phyloP scores from a whole-genome alignment of 768 basidiomycete genomes.

The Pleurotus tuoliensis region DNA sequence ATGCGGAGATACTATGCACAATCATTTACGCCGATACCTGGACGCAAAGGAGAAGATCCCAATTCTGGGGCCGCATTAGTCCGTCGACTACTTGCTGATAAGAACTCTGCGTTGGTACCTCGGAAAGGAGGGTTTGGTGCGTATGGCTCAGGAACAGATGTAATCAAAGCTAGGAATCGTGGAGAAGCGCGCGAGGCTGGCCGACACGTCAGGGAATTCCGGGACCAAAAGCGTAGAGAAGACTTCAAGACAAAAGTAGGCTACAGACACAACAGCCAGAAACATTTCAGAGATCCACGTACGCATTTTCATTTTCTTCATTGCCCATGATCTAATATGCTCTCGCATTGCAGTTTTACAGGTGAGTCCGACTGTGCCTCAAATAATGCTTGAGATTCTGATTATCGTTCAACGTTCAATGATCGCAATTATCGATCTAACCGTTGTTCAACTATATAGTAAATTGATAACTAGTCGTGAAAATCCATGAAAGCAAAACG shows the following conservation, averaged over 20 bases:
- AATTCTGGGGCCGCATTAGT: slow-evolving; percentile 77
- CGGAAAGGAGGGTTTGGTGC: slow-evolving; percentile 84
- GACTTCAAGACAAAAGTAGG: slow-evolving; percentile 83
- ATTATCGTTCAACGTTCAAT: too few relatives aligned
- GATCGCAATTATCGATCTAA: too few relatives aligned
- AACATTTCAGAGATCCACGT: slow-evolving; percentile 76
- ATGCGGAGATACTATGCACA: slow-evolving; percentile 87
- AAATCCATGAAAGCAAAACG: not conserved
- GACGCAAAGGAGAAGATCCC: slow-evolving; percentile 47
- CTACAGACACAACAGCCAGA: slow-evolving; percentile 81
- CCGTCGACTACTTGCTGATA: slow-evolving; percentile 73
- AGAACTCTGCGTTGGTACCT: slow-evolving; percentile 82
- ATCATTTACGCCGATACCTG: slow-evolving; percentile 48
- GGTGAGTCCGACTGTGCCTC: too few relatives aligned
- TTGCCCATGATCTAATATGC: not conserved
- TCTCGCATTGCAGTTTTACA: not conserved
- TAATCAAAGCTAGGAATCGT: slow-evolving; percentile 87
- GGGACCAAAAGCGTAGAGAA: slow-evolving; percentile 75
- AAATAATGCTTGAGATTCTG: too few relatives aligned
- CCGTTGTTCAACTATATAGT: too few relatives aligned
- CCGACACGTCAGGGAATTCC: slow-evolving; percentile 77
- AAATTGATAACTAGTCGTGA: not conserved
- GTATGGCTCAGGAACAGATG: slow-evolving; percentile 74
- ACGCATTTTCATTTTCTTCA: not conserved
- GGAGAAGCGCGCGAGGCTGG: slow-evolving; percentile 94